phyloP scores from a whole-genome alignment of 805 yeast species.

The Clavispora fructus region DNA sequence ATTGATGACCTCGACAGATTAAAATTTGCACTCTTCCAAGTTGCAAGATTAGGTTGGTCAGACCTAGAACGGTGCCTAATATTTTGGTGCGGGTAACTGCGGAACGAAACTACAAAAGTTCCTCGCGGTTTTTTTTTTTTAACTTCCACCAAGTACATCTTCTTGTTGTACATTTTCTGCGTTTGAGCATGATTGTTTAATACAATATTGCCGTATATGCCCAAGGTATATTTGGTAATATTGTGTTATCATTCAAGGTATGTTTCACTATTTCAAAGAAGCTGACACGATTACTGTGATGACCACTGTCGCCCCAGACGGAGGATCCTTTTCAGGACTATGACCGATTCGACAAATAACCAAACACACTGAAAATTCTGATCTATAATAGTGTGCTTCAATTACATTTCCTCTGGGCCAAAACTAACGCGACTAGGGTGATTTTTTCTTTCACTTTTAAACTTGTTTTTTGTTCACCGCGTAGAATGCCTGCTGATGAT shows the following conservation, averaged over 20 bases:
- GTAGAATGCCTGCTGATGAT: slow-evolving; percentile 37
- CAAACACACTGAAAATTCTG: slow-evolving; percentile 71
- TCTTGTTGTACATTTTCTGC: background rate
- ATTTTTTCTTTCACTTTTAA: background rate
- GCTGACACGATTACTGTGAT: slow-evolving; percentile 32
- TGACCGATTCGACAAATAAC: slow-evolving; percentile 66
- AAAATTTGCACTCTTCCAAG: too few species aligned
- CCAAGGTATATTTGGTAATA: background rate
- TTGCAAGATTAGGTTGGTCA: background rate
- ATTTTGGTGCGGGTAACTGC: background rate
- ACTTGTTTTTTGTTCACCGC: background rate
- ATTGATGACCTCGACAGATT: too few species aligned
- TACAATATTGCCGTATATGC: background rate
- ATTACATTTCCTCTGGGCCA: background rate
- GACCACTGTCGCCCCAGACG: slow-evolving; percentile 77
- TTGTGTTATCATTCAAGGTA: background rate
- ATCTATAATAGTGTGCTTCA: slow-evolving; percentile 11
- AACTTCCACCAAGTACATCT: background rate
- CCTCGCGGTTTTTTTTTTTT: background rate
- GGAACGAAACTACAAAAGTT: background rate
- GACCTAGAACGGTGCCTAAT: background rate
- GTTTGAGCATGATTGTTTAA: background rate
- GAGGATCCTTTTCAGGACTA: slow-evolving; percentile 54
- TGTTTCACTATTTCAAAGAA: background rate
- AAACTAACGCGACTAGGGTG: slow-evolving; percentile 3